Conservation (phyloP, 2,329 filamentous ascomycete genomes). For the Cercospora sp. region DNA sequence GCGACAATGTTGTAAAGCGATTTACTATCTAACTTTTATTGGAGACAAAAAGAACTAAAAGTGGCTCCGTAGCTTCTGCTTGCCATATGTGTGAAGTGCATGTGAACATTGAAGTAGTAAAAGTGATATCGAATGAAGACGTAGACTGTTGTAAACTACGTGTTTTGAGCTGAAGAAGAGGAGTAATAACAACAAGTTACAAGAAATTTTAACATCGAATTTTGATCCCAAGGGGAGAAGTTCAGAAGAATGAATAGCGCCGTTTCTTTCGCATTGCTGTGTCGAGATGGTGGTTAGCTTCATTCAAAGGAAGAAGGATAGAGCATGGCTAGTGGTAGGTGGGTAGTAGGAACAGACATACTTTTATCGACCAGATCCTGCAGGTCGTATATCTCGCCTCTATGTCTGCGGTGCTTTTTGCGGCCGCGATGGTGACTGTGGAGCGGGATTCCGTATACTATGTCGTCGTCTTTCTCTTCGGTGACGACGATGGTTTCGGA, state of each 20-base stretch:
- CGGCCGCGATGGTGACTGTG: neutral
- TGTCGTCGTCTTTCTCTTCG: slow-evolving; percentile 7
- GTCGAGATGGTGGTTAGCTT: too few relatives aligned
- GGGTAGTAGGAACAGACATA: neutral
- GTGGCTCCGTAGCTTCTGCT: too few relatives aligned
- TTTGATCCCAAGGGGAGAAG: too few relatives aligned
- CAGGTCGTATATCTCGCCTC: slow-evolving; percentile 16
- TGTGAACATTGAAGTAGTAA: too few relatives aligned
- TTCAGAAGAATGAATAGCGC: neutral
- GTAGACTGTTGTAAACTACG: neutral
- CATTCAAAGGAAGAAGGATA: too few relatives aligned
- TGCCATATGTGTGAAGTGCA: too few relatives aligned
- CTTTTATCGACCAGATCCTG: slow-evolving; percentile 21
- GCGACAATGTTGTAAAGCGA: too few relatives aligned
- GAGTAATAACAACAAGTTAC: neutral
- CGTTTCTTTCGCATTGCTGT: neutral
- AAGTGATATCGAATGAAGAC: neutral
- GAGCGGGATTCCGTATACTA: slow-evolving; percentile 14
- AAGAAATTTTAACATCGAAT: neutral
- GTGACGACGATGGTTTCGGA: neutral
- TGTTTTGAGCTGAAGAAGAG: neutral
- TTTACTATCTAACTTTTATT: too few relatives aligned
- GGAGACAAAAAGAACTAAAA: too few relatives aligned
- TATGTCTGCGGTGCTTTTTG: slow-evolving; percentile 12
- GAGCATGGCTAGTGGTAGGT: too few relatives aligned